These are phyloP conservation scores for Orbilia quercus DNA, from an alignment of 2,329 filamentous ascomycete genomes.

Conservation along the genomic window DNA sequence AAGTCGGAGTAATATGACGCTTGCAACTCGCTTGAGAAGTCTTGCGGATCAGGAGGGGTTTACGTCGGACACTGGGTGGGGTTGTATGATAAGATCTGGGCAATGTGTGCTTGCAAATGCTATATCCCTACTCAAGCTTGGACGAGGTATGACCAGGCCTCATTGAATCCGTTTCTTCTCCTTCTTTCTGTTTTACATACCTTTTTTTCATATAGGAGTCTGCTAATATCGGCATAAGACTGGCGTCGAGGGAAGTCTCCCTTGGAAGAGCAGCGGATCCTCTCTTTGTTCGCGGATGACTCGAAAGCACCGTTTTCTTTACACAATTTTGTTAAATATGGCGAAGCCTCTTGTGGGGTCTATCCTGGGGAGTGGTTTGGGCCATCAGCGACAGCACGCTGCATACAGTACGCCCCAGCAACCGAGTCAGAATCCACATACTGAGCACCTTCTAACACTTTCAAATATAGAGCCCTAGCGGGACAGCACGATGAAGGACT, in stretches of 20 bases:
- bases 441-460: slow-evolving; percentile 7
- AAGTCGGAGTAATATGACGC: slow-evolving; percentile 82
- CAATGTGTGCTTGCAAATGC: slow-evolving; percentile 93
- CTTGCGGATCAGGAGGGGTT: slow-evolving; percentile 80
- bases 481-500: slow-evolving; percentile 74
- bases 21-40: slow-evolving; percentile 84
- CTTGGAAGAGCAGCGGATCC: slow-evolving; percentile 74
- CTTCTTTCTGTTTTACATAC: slow-evolving; percentile 60
- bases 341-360: slow-evolving; percentile 87
- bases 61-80: slow-evolving; percentile 94
- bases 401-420: slow-evolving; percentile 78
- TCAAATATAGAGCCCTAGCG: slow-evolving; percentile 74
- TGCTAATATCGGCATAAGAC: slow-evolving; percentile 65
- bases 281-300: slow-evolving; percentile 88
- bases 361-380: slow-evolving; percentile 99
- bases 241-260: slow-evolving; percentile 76
- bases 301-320: slow-evolving; percentile 89
- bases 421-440: not conserved
- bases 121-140: slow-evolving; percentile 76
- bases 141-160: slow-evolving; percentile 72
- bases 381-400: slow-evolving; percentile 92
- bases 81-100: slow-evolving; percentile 97
- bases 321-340: slow-evolving; percentile 90
- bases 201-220: no score
- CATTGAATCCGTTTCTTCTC: slow-evolving; percentile 17